A percentile compares a stretch with the other conserved stretches of the same genome.
phyloP scores from a whole-genome alignment of 2,329 filamentous ascomycete genomes.

The Beauveria scarabaeidicola region DNA sequence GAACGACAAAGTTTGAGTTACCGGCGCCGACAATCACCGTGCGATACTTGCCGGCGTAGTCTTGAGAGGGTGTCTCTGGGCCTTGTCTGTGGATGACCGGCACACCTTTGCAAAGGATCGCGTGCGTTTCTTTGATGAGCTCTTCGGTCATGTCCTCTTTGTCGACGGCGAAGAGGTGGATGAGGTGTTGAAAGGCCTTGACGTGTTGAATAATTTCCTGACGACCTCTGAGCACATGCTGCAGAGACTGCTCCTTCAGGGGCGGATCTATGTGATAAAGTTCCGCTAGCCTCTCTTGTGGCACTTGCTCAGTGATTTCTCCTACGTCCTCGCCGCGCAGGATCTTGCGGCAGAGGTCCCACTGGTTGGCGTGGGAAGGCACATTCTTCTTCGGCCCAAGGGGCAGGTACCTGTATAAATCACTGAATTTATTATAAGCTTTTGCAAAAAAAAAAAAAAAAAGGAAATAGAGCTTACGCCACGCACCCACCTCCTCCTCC shows the following conservation, averaged over 20 bases:
- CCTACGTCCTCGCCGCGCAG: conserved; percentile 11
- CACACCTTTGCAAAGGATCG: not conserved
- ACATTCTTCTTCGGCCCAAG: too few species aligned
- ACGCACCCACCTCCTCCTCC: too few species aligned
- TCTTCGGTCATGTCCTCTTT: not conserved
- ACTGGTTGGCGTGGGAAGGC: too few species aligned
- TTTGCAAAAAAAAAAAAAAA: too few species aligned
- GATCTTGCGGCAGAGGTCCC: conserved; percentile 14
- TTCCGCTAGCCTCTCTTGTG: not conserved
- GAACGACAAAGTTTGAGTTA: conserved; percentile 19
- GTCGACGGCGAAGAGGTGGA: conserved; percentile 31
- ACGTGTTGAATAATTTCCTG: conserved; percentile 18
- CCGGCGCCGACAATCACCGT: conserved; percentile 18
- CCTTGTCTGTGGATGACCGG: not conserved
- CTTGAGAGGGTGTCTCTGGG: conserved; percentile 1
- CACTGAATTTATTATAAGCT: too few species aligned
- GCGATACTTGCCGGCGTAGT: conserved; percentile 21
- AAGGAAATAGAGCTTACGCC: too few species aligned
- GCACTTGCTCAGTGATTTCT: not conserved
- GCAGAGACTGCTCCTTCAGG: not conserved
- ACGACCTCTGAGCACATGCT: conserved; percentile 11
- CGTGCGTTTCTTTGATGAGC: not conserved
- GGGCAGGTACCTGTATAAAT: too few species aligned
- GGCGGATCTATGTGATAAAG: not conserved
- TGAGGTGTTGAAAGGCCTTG: conserved; percentile 16